A percentile compares a stretch with the other conserved stretches of the same genome.
Conservation (phyloP, 768 basidiomycete species). For the Serendipita vermifera region DNA sequence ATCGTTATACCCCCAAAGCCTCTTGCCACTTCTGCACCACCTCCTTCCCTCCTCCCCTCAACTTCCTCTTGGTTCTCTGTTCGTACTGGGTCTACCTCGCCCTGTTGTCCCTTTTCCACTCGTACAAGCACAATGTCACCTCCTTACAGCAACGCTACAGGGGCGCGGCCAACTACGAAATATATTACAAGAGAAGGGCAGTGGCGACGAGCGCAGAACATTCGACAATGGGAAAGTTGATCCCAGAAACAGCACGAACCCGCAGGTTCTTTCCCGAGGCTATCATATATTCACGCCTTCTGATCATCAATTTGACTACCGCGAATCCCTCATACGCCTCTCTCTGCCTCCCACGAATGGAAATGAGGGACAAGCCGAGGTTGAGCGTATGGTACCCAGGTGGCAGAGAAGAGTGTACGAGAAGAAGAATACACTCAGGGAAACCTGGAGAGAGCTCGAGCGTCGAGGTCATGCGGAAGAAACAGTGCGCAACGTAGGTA, state of each 20-base stretch:
- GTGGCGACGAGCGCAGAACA: conserved; percentile 6
- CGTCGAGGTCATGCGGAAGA: conserved; percentile 40
- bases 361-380: too few species aligned
- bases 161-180: background rate
- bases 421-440: conserved; percentile 35
- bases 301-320: conserved; percentile 53
- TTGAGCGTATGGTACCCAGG: conserved; percentile 28
- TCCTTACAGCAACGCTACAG: conserved; percentile 42
- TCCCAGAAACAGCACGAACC: too few species aligned
- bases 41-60: conserved; percentile 43
- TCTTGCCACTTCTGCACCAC: conserved; percentile 62
- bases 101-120: conserved; percentile 62
- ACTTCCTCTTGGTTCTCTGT: conserved; percentile 37
- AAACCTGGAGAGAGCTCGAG: conserved; percentile 48
- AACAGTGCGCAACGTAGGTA: conserved; percentile 53
- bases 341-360: too few species aligned
- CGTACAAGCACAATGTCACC: conserved; percentile 63
- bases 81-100: conserved; percentile 50
- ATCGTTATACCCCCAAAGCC: too few species aligned
- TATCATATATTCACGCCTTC: conserved; percentile 46
- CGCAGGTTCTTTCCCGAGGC: conserved; percentile 15
- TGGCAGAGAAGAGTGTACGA: conserved; percentile 52
- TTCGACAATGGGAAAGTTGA: too few species aligned
- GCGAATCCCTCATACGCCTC: conserved; percentile 34
- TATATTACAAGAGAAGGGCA: background rate